These are phyloP conservation scores for Ephemerocybe angulata DNA, from an alignment of 768 basidiomycete genomes.

Conservation along the genomic window DNA sequence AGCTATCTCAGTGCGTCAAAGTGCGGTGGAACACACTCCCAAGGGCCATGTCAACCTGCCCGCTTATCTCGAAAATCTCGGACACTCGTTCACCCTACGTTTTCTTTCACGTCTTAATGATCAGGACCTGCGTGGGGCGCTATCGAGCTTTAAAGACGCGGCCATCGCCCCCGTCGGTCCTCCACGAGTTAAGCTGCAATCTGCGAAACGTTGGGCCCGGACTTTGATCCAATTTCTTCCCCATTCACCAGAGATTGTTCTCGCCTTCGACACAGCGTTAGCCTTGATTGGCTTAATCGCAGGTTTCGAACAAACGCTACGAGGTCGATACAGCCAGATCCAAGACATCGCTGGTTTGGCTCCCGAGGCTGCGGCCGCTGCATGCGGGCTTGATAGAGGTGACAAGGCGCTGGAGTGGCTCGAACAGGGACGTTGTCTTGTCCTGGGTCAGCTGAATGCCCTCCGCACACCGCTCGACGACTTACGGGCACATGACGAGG, in stretches of 20 bases:
- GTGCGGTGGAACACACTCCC: constrained; percentile 10
- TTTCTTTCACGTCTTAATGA: neutral
- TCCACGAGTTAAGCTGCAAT: no score
- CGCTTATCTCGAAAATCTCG: constrained; percentile 9
- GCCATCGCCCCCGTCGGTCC: no score
- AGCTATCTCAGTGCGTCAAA: constrained; percentile 8
- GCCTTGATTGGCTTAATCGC: neutral
- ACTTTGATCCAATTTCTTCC: no score
- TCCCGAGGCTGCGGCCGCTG: constrained; percentile 20
- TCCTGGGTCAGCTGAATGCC: constrained; percentile 19
- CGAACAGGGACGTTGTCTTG: constrained; percentile 15
- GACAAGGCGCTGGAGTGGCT: constrained; percentile 12
- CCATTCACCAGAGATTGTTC: neutral
- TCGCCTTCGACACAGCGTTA: neutral
- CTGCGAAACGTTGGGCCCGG: no score
- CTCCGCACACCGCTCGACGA: constrained; percentile 17
- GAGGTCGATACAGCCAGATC: neutral
- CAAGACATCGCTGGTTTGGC: neutral
- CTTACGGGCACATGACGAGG: constrained; percentile 14
- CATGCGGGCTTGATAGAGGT: constrained; percentile 16
- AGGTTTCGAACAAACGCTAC: neutral
- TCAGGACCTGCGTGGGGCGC: neutral
- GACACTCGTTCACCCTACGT: constrained; percentile 6
- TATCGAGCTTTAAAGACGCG: no score
- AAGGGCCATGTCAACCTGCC: constrained; percentile 5